A percentile compares a stretch with the other conserved stretches of the same genome.
Conservation (phyloP, 345 rosid species). For the Laguncularia racemosa region DNA sequence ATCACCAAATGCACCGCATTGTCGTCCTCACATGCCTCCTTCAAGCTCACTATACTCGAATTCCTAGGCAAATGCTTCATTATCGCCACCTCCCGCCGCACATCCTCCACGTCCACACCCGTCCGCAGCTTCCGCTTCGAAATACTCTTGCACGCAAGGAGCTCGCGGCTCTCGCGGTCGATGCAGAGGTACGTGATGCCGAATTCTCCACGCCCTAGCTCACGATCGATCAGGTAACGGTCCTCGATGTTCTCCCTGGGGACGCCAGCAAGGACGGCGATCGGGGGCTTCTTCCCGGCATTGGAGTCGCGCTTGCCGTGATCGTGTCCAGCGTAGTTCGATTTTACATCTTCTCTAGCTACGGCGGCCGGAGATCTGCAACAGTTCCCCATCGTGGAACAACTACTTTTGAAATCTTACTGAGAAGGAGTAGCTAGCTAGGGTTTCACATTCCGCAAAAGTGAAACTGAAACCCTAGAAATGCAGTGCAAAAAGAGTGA, state of each 20-base stretch:
- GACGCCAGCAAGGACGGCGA: constrained; percentile 65
- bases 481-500: too few relatives aligned
- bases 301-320: constrained; percentile 48
- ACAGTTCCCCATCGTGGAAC: constrained; percentile 74
- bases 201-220: constrained; percentile 98
- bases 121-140: constrained; percentile 96
- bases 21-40: constrained; percentile 96
- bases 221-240: constrained; percentile 80
- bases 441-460: too few relatives aligned
- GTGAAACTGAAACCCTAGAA: too few relatives aligned
- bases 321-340: constrained; percentile 64
- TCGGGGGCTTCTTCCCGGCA: constrained; percentile 57
- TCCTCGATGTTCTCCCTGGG: constrained; percentile 92
- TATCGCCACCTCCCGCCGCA: constrained; percentile 93
- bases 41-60: constrained; percentile 83
- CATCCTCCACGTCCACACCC: constrained; percentile 88
- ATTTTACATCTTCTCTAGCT: constrained; percentile 93
- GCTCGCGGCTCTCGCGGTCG: constrained; percentile 64
- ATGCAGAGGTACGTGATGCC: constrained; percentile 96
- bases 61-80: constrained; percentile 89
- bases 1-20: constrained; percentile 97
- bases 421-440: too few relatives aligned
- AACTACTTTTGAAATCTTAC: too few relatives aligned
- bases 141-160: constrained; percentile 91
- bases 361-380: constrained; percentile 99